Conservation (phyloP, 192 early-diverging fungal species). For the Umbelopsis vinacea region DNA sequence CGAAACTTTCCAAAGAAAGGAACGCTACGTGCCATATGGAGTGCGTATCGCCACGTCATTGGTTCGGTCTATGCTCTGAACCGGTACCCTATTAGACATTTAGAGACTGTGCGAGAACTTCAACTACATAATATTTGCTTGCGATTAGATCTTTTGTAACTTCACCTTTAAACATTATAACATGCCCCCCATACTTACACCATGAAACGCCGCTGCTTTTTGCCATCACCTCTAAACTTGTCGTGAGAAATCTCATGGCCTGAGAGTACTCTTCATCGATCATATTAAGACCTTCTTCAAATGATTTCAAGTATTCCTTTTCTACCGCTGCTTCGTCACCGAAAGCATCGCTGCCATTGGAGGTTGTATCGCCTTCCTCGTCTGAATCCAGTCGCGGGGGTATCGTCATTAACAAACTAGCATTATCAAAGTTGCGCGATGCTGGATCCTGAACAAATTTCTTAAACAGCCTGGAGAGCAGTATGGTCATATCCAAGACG, state of each 20-base stretch:
- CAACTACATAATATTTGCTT: background rate
- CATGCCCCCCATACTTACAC: background rate
- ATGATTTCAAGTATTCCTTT: background rate
- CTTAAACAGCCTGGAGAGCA: constrained; percentile 7
- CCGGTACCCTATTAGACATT: constrained; percentile 7
- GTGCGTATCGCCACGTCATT: constrained; percentile 57
- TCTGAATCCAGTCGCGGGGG: constrained; percentile 9
- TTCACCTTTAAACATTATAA: background rate
- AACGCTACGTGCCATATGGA: constrained; percentile 56
- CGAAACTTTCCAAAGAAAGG: constrained; percentile 52
- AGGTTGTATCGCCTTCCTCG: background rate
- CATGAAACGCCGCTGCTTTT: constrained; percentile 1
- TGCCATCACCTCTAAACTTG: background rate
- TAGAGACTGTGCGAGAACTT: constrained; percentile 6
- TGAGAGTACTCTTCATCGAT: background rate
- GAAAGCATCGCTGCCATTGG: background rate
- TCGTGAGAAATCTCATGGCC: background rate
- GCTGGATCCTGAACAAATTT: constrained; percentile 11
- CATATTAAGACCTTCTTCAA: background rate
- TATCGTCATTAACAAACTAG: constrained; percentile 9
- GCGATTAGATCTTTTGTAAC: background rate
- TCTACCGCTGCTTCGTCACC: background rate
- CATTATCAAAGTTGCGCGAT: background rate
- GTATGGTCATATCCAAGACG: constrained; percentile 26
- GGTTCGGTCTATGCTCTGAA: constrained; percentile 66